phyloP scores from a whole-genome alignment of 176 grass and related monocot species.

The Hordeum vulgare region MorexV3_pseudomolecules_assembly NC_058519.1:25330881-25331380 shows the following conservation, averaged over 20 bases:
- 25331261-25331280: not conserved
- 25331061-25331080: not conserved
- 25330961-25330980: conserved; percentile 70
- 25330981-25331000: conserved; percentile 80
- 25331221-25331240: not conserved
- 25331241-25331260: not conserved
- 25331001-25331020: conserved; percentile 93
- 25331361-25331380: not conserved
- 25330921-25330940: conserved; percentile 48
- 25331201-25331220: not conserved
- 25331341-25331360: not conserved
- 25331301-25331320: not conserved
- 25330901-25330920: not conserved
- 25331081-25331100: not conserved
- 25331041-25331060: conserved; percentile 69
- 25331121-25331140: not conserved
- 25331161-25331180: not conserved
- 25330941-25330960: conserved; percentile 89
- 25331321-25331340: not conserved
- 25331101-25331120: not conserved
- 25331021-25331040: conserved; percentile 98
- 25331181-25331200: too few species aligned
- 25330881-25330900: not conserved
- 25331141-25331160: not conserved
- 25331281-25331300: not conserved